phyloP scores from a whole-genome alignment of 441 rosid genomes.

The Capsella rubella region DNA sequence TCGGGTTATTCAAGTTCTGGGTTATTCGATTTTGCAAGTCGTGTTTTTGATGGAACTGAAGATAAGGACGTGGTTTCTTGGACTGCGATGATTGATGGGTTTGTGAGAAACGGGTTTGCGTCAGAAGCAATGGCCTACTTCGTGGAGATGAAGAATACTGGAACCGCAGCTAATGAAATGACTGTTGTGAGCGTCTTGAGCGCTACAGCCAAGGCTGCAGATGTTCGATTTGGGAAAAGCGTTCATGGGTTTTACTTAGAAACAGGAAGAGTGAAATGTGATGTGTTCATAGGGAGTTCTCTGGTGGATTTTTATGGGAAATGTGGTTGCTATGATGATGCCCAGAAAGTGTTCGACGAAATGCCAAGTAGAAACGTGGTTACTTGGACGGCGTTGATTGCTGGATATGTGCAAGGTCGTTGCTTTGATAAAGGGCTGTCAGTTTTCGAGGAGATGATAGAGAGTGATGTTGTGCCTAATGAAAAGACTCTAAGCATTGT shows the following conservation, averaged over 20 bases:
- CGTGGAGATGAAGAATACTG: slow-evolving; percentile 51
- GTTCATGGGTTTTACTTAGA: slow-evolving; percentile 51
- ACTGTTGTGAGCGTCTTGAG: slow-evolving; percentile 70
- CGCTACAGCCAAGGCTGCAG: slow-evolving; percentile 49
- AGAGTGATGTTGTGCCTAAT: slow-evolving; percentile 36
- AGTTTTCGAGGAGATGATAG: slow-evolving; percentile 39
- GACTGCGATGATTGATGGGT: slow-evolving; percentile 80
- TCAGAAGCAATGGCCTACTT: slow-evolving; percentile 57
- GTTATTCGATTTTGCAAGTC: slow-evolving; percentile 45
- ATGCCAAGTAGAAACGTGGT: slow-evolving; percentile 43
- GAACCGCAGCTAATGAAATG: slow-evolving; percentile 60
- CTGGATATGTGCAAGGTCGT: slow-evolving; percentile 44
- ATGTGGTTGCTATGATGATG: slow-evolving; percentile 33
- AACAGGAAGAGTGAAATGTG: slow-evolving; percentile 45
- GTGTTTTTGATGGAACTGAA: slow-evolving; percentile 60
- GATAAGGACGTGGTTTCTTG: slow-evolving; percentile 73
- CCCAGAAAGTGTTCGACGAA: slow-evolving; percentile 35
- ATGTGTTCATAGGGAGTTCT: slow-evolving; percentile 46
- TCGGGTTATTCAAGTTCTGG: slow-evolving; percentile 49
- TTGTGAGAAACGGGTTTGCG: slow-evolving; percentile 51
- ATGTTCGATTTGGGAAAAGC: slow-evolving; percentile 33
- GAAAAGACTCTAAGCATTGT: slow-evolving; percentile 43
- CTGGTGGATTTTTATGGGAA: slow-evolving; percentile 45
- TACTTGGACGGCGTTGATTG: slow-evolving; percentile 41
- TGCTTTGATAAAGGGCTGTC: slow-evolving; percentile 29